Base-by-base conservation (phyloP, 2,329 filamentous ascomycete genomes). In the Metarhizium brunneum region DNA sequence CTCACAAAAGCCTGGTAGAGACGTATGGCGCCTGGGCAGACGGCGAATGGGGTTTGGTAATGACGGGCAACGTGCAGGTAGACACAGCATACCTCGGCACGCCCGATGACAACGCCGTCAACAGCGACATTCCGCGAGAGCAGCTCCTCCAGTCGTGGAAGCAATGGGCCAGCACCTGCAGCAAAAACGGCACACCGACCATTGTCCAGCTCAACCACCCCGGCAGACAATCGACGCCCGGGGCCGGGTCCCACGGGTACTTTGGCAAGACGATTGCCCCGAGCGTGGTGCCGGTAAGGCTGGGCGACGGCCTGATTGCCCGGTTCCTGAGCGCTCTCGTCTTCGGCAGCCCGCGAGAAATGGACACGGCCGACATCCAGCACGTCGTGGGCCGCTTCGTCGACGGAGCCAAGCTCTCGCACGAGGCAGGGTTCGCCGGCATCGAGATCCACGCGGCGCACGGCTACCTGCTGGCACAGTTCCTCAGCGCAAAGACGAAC, bases 401-500 rank as follows among this genome's bases (percentile, higher is more conserved):
- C 1, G 67, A 73, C 29, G 75, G 73, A 0, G 83, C 84, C 1
- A 70, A 73, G 6, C 62, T 84, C 3, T 66, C 70, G 0, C 67
- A 71, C 2, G 69, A 74, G 1, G 70, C 81, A 0, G 79, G 76
- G 1, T 73, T 79, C 38, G 71, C 71, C 2, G 76, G 75, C 1
- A 62, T 75, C 1, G 65, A 79, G 60, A 66, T 79, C 11, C 76
- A 79, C 43, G 76, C 64, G 3, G 76, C 76, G 0, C 81, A 85
- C 58, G 82, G 82, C 1, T 84, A 83, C 61, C 70, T 85, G 2
- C 66, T 85, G 0, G 71, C 76, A 6, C 78, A 82, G 58, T 85
- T 85, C 63, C 64, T 84, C 18, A 76, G 73, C 0, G 67, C 71
- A 2, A 73, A 70, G 30, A 74, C 72, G 0, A 85, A 85, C 61